Conservation (phyloP, 225 moss, liverwort and hornwort species). For the Polytrichum formosum region DNA sequence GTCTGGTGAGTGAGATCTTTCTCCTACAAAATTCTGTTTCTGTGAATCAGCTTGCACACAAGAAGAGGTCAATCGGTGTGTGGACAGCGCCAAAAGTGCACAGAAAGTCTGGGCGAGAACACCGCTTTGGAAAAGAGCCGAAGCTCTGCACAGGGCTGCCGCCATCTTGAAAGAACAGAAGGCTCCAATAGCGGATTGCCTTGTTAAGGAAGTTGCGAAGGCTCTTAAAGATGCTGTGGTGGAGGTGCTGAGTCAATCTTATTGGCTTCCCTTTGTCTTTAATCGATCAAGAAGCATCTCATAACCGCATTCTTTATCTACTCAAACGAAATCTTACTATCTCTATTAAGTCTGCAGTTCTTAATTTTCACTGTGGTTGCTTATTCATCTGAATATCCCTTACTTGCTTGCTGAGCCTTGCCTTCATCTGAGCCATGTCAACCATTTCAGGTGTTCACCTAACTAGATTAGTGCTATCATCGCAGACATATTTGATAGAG, state of each 20-base stretch:
- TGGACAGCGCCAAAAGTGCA: slow-evolving; percentile 78
- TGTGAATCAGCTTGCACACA: slow-evolving; percentile 75
- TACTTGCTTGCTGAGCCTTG: too few species aligned
- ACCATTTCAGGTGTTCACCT: too few species aligned
- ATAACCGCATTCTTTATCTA: neutral
- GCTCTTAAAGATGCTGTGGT: slow-evolving; percentile 82
- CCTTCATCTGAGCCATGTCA: too few species aligned
- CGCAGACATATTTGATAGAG: too few species aligned
- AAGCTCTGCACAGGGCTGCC: slow-evolving; percentile 84
- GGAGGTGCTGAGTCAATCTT: slow-evolving; percentile 48
- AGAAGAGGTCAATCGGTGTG: slow-evolving; percentile 85
- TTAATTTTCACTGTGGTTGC: neutral
- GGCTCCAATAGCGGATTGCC: slow-evolving; percentile 88
- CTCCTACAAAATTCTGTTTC: neutral
- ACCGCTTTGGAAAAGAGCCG: slow-evolving; percentile 93
- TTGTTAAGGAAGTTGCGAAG: slow-evolving; percentile 94
- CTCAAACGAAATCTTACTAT: neutral
- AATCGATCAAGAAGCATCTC: neutral
- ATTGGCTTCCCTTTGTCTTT: neutral
- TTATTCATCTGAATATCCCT: neutral
- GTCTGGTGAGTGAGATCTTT: neutral
- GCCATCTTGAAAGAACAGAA: slow-evolving; percentile 95
- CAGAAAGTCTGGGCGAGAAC: slow-evolving; percentile 86
- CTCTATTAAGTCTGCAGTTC: neutral
- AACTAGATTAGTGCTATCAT: too few species aligned